Percentiles rank a stretch among this genome's conserved stretches.
phyloP scores from a whole-genome alignment of 2,329 filamentous ascomycete genomes.

The Penicillium sclerotiorum region DNA sequence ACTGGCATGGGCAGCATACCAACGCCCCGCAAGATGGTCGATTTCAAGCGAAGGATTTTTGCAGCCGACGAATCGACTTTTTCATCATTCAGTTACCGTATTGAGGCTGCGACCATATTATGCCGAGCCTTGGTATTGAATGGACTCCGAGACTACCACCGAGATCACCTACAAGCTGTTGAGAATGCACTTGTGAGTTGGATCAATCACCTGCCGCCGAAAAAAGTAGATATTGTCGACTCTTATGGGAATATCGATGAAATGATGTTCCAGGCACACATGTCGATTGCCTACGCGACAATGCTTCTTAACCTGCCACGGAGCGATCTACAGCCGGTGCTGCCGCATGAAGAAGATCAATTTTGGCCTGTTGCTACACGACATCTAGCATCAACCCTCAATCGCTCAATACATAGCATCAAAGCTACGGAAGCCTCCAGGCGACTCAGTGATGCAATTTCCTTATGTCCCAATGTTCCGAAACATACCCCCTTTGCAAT shows the following conservation, averaged over 20 bases:
- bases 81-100: slow-evolving; percentile 81
- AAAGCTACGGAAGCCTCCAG: slow-evolving; percentile 40
- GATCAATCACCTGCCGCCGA: slow-evolving; percentile 72
- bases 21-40: slow-evolving; percentile 57
- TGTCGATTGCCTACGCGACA: slow-evolving; percentile 49
- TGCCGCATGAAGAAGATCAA: slow-evolving; percentile 27
- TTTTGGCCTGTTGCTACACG: slow-evolving; percentile 30
- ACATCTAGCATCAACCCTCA: slow-evolving; percentile 35
- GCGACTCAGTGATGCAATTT: slow-evolving; percentile 36
- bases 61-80: slow-evolving; percentile 66
- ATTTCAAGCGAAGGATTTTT: slow-evolving; percentile 66
- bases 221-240: slow-evolving; percentile 69
- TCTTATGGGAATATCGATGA: slow-evolving; percentile 75
- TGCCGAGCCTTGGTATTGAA: slow-evolving; percentile 65
- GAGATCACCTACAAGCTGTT: slow-evolving; percentile 61
- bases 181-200: slow-evolving; percentile 66
- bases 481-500: slow-evolving; percentile 38
- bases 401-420: slow-evolving; percentile 37
- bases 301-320: slow-evolving; percentile 77
- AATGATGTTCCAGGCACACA: slow-evolving; percentile 43
- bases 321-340: slow-evolving; percentile 60
- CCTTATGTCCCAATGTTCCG: slow-evolving; percentile 34
- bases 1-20: slow-evolving; percentile 56
- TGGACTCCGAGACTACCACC: slow-evolving; percentile 40
- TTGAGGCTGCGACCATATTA: slow-evolving; percentile 75